Percentiles rank a stretch among this genome's conserved stretches.
Conservation (phyloP, 2,329 filamentous ascomycete genomes). For the Calonectria honghensis region DNA sequence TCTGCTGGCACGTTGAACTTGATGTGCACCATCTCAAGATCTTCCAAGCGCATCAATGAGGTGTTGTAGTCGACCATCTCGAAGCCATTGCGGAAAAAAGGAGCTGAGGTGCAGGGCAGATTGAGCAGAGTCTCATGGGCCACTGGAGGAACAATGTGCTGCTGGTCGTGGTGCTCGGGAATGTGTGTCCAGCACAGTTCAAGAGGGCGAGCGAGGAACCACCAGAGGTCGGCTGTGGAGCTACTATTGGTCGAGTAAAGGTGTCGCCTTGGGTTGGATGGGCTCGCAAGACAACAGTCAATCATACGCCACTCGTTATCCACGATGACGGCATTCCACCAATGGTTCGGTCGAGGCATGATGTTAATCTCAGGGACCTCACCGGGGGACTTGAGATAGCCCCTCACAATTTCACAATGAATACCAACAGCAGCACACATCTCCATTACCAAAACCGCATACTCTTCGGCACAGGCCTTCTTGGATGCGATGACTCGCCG, state of each 20-base stretch:
- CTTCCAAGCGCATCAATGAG: constrained; percentile 87
- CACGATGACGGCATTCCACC: constrained; percentile 96
- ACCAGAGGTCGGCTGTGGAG: constrained; percentile 88
- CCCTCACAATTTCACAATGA: constrained; percentile 89
- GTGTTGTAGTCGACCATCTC: constrained; percentile 95
- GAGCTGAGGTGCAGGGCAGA: constrained; percentile 88
- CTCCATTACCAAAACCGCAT: constrained; percentile 89
- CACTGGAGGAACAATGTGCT: constrained; percentile 93
- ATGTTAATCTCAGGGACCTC: constrained; percentile 87
- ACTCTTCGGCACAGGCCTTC: constrained; percentile 90
- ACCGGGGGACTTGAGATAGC: constrained; percentile 93
- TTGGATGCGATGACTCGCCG: constrained; percentile 88
- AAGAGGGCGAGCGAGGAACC: constrained; percentile 91
- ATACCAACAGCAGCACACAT: constrained; percentile 96
- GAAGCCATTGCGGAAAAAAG: constrained; percentile 88
- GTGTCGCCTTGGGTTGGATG: constrained; percentile 88
- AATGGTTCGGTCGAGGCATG: constrained; percentile 93
- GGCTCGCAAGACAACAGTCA: constrained; percentile 93
- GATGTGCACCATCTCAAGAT: constrained; percentile 94
- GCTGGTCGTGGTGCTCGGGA: constrained; percentile 88
- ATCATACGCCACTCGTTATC: constrained; percentile 98
- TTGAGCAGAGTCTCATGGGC: constrained; percentile 90
- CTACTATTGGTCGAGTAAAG: constrained; percentile 84
- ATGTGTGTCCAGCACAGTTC: constrained; percentile 98
- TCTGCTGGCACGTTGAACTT: constrained; percentile 92